These are phyloP conservation scores for Tilletia caries DNA, from an alignment of 1,284 basidiomycete genomes.

Conservation along the genomic window DNA sequence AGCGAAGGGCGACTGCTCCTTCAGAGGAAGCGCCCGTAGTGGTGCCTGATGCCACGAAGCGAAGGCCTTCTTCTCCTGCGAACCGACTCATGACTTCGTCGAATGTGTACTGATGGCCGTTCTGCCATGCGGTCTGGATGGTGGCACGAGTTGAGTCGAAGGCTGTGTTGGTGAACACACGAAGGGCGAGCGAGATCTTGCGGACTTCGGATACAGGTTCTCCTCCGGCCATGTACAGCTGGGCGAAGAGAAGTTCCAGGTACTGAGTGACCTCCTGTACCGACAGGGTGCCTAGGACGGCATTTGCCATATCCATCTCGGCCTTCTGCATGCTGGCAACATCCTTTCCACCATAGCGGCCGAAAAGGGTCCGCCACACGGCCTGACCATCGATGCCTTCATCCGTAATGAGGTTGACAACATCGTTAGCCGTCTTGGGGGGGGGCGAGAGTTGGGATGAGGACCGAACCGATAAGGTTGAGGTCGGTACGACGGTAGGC, in stretches of 20 bases:
- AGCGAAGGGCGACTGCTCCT: not conserved
- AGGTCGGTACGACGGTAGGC: not conserved
- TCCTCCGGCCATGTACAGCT: not conserved
- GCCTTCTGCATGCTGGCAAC: constrained; percentile 1
- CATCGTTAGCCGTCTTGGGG: not conserved
- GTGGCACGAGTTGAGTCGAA: constrained; percentile 6
- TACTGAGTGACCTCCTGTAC: not conserved
- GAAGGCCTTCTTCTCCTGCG: not conserved
- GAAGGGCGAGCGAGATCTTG: not conserved
- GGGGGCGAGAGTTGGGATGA: not conserved
- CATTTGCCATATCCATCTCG: not conserved
- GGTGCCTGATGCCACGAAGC: not conserved
- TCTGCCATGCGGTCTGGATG: not conserved
- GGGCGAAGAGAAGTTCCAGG: not conserved
- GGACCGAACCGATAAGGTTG: not conserved
- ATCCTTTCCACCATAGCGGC: not conserved
- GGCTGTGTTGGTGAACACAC: not conserved
- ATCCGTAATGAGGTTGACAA: not conserved
- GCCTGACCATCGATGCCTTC: constrained; percentile 1
- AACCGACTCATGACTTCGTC: constrained; percentile 9
- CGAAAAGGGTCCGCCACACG: not conserved
- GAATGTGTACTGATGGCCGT: constrained; percentile 2
- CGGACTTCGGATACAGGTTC: not conserved
- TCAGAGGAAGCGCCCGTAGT: not conserved
- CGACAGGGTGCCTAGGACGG: not conserved